phyloP scores from a whole-genome alignment of 441 rosid genomes.

The Populus hybrid region DNA sequence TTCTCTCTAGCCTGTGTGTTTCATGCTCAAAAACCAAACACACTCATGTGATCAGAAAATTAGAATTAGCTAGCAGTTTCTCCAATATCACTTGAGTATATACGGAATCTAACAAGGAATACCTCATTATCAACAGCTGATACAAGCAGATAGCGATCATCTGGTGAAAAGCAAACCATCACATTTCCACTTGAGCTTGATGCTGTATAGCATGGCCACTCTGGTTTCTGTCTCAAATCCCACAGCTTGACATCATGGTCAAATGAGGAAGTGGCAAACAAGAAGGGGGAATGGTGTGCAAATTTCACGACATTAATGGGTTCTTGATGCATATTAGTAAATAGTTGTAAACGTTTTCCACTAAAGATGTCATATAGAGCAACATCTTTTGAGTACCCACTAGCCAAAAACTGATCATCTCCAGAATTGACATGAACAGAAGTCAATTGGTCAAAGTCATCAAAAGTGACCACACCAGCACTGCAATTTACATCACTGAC shows the following conservation, averaged over 20 bases:
- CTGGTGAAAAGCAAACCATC: conserved; percentile 99
- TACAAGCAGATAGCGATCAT: conserved; percentile 87
- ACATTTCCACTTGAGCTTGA: conserved; percentile 89
- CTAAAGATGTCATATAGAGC: conserved; percentile 78
- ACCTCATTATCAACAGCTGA: conserved; percentile 99
- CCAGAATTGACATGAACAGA: conserved; percentile 88
- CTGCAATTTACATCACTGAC: conserved; percentile 26
- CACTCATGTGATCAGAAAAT: not conserved
- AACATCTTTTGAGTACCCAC: conserved; percentile 88
- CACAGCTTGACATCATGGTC: conserved; percentile 87
- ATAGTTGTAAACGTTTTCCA: conserved; percentile 68
- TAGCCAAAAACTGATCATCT: conserved; percentile 84
- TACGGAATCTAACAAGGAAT: conserved; percentile 9
- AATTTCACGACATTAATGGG: conserved; percentile 94
- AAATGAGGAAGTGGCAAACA: conserved; percentile 95
- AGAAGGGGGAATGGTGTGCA: conserved; percentile 74
- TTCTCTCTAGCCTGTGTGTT: not conserved
- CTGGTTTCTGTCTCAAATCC: conserved; percentile 88
- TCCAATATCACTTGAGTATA: not conserved
- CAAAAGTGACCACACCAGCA: conserved; percentile 60
- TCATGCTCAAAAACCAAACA: not conserved
- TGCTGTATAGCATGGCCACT: conserved; percentile 72
- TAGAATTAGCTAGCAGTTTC: not conserved
- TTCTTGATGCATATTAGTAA: conserved; percentile 78
- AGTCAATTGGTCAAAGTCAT: conserved; percentile 84